These are phyloP conservation scores for Spergularia azorica DNA, from an alignment of 179 eudicot genomes.

Conservation along the genomic window DNA sequence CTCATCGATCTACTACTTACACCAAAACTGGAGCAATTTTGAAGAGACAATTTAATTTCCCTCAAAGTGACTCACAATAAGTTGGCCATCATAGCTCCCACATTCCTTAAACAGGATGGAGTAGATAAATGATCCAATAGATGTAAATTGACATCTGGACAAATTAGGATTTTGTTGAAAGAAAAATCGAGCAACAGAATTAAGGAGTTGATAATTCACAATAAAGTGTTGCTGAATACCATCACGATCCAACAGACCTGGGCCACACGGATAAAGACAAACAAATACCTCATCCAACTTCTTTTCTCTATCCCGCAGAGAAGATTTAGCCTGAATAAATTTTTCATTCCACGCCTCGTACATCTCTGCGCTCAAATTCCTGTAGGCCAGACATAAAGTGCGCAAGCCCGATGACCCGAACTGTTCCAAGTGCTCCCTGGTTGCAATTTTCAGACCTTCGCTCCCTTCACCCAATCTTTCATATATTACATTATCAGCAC, in stretches of 20 bases:
- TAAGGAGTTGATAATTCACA: conserved; percentile 1
- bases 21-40: no score
- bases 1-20: no score
- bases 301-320: conserved; percentile 87
- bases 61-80: neutral
- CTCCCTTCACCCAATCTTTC: conserved; percentile 74
- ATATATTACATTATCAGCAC: conserved; percentile 95
- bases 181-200: no score
- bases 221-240: neutral
- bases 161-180: no score
- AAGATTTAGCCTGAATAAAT: conserved; percentile 91
- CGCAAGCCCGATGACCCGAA: conserved; percentile 96
- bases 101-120: neutral
- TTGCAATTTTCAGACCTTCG: conserved; percentile 57
- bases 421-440: conserved; percentile 89
- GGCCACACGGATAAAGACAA: neutral
- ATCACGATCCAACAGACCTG: neutral
- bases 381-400: conserved; percentile 90
- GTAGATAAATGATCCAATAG: neutral
- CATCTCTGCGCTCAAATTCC: conserved; percentile 53
- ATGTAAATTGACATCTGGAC: neutral
- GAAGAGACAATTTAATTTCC: neutral
- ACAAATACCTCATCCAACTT: conserved; percentile 86
- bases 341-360: conserved; percentile 96
- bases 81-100: neutral